Conservation (phyloP, 2,329 filamentous ascomycete species). For the Zasmidium citrigriseum region DNA sequence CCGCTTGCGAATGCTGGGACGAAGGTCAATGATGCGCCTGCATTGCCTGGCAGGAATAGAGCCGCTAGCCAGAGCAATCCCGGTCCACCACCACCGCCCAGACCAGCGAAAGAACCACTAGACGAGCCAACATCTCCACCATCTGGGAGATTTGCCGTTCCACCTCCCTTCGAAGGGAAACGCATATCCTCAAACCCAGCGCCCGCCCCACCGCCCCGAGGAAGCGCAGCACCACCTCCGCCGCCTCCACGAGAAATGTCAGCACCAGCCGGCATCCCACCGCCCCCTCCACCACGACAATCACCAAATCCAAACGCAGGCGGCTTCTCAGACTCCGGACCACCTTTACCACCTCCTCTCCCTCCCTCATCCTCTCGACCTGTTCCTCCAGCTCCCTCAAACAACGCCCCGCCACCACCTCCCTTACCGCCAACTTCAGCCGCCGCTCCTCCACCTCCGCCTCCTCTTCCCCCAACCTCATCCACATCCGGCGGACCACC, state of each 20-base stretch:
- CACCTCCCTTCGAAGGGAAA: conserved; percentile 74
- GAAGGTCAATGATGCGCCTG: conserved; percentile 32
- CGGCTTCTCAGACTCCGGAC: conserved; percentile 38
- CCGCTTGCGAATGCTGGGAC: conserved; percentile 88
- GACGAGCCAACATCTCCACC: conserved; percentile 47
- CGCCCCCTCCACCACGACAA: conserved; percentile 58
- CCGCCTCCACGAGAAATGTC: conserved; percentile 45
- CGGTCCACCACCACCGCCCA: conserved; percentile 42
- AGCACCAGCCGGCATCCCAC: conserved; percentile 36
- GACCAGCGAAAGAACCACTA: conserved; percentile 55
- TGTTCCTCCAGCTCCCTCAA: conserved; percentile 29
- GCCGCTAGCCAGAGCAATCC: conserved; percentile 32
- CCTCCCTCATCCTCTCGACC: conserved; percentile 33
- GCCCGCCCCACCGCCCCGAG: conserved; percentile 47
- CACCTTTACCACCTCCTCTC: conserved; percentile 37
- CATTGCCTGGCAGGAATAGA: conserved; percentile 59
- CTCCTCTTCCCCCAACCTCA: conserved; percentile 40
- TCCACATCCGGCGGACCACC: conserved; percentile 36
- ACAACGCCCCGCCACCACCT: conserved; percentile 43
- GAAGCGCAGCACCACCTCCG: conserved; percentile 58
- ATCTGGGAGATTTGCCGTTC: conserved; percentile 66
- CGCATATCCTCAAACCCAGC: conserved; percentile 63
- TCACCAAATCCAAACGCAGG: conserved; percentile 54
- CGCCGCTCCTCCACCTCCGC: conserved; percentile 41
- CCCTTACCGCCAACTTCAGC: conserved; percentile 44